phyloP scores from a whole-genome alignment of 768 basidiomycete genomes.

The Kwoniella newhampshirensis region DNA sequence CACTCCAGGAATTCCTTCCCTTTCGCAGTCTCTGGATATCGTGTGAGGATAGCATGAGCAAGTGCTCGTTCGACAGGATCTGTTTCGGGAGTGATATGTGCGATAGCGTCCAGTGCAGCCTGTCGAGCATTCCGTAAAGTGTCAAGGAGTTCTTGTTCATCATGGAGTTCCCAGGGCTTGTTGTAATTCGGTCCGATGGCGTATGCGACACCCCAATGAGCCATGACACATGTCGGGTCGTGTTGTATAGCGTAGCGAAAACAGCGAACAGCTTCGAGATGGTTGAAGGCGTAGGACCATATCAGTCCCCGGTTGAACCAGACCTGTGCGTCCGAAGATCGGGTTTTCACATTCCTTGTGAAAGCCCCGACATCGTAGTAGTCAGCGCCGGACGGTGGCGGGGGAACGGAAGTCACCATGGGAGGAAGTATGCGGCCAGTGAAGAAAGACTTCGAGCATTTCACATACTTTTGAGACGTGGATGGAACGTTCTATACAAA shows the following conservation, averaged over 20 bases:
- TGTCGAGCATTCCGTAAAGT: conserved; percentile 6
- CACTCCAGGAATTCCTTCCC: conserved; percentile 25
- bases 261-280: conserved; percentile 37
- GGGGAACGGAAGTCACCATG: too few relatives aligned
- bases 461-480: too few relatives aligned
- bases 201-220: conserved; percentile 44
- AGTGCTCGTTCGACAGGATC: conserved; percentile 26
- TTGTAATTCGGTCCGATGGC: conserved; percentile 46
- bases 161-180: conserved; percentile 37
- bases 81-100: conserved; percentile 1
- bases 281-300: conserved; percentile 41
- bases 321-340: conserved; percentile 26
- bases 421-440: too few relatives aligned
- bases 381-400: conserved; percentile 1
- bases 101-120: conserved; percentile 9
- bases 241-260: conserved; percentile 30
- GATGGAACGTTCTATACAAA: too few relatives aligned
- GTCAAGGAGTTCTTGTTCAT: conserved; percentile 14
- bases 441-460: too few relatives aligned
- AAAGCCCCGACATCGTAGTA: conserved; percentile 33
- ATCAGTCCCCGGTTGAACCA: conserved; percentile 45
- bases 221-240: conserved; percentile 32
- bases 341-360: conserved; percentile 21
- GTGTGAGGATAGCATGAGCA: conserved; percentile 16
- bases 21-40: conserved; percentile 24